phyloP scores from a whole-genome alignment of 495 filamentous ascomycete species.

The Symbiotaphrina buchneri region DNA sequence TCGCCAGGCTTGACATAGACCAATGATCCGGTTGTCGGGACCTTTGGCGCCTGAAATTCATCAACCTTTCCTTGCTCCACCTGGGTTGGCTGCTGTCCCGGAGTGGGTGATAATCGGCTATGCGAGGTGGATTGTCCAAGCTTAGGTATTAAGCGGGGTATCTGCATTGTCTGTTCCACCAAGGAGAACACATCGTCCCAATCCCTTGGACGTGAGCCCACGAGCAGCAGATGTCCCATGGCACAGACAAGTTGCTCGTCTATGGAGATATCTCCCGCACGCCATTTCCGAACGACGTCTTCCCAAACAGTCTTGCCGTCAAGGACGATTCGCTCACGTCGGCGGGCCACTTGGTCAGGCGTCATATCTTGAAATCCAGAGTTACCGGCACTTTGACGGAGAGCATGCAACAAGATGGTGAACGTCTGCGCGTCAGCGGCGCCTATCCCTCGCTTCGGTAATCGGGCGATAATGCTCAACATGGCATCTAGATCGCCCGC shows the following conservation, averaged over 20 bases:
- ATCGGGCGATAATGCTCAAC: slow-evolving; percentile 40
- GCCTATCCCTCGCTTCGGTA: slow-evolving; percentile 34
- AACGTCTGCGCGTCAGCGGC: slow-evolving; percentile 51
- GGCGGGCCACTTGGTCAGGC: slow-evolving; percentile 13
- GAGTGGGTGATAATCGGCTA: too few species aligned
- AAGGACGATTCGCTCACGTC: slow-evolving; percentile 15
- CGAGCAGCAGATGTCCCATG: slow-evolving; percentile 52
- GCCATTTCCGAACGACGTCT: slow-evolving; percentile 56
- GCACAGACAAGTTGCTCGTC: slow-evolving; percentile 52
- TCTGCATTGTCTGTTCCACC: slow-evolving; percentile 52
- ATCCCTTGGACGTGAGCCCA: slow-evolving; percentile 31
- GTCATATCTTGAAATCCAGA: slow-evolving; percentile 10
- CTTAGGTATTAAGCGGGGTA: slow-evolving; percentile 25
- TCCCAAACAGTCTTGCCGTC: slow-evolving; percentile 55
- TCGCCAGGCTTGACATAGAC: slow-evolving; percentile 31
- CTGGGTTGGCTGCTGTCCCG: too few species aligned
- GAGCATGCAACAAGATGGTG: slow-evolving; percentile 55
- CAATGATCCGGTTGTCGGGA: too few species aligned
- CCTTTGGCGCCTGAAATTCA: too few species aligned
- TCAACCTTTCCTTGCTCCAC: too few species aligned
- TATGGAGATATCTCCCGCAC: slow-evolving; percentile 35
- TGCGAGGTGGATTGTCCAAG: slow-evolving; percentile 9
- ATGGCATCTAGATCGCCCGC: slow-evolving; percentile 50
- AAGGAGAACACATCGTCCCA: slow-evolving; percentile 47
- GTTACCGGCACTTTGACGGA: slow-evolving; percentile 18